Evolutionary conservation across 2,329 filamentous ascomycete species (phyloP), one percentile per base, ranked within the genome.

Genomic region (Colletotrichum liaoningense): DNA sequence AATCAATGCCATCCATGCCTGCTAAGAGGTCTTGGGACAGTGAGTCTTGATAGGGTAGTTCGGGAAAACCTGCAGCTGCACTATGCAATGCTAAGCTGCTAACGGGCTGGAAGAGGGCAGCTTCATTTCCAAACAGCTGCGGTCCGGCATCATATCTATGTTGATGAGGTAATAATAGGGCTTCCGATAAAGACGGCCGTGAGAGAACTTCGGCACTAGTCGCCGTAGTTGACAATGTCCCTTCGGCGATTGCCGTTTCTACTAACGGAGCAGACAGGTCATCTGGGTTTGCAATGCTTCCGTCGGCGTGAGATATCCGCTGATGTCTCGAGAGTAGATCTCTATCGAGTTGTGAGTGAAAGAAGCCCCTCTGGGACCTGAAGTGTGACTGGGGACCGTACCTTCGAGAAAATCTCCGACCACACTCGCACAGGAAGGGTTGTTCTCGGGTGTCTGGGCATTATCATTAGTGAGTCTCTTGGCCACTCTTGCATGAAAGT

Each of bases 401-500:
- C 80, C 78, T 77, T 66, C 80, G 77, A 5, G 80, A 77, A 56
- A 81, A 82, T 19, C 72, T 72, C 33, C 75, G 77, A 5, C 79
- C 80, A 67, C 80, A 82, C 19, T 77, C 73, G 62, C 80, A 82
- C 14, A 54, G 63, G 73, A 81, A 83, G 5, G 80, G 80, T 46
- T 77, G 79, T 62, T 83, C 81, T 22, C 77, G 76, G 7, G 80
- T 83, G 70, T 82, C 81, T 83, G 65, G 33, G 28, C 65, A 57
- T 67, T 19, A 60, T 26, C 59, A 49, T 26, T 64, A 19, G 30
- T 19, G 38, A 42, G 1, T 3, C 38, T 42, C 38, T 42, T 42
- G 38, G 38, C 16, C 16, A 42, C 38, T 11, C 33, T 35, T 35
- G 33, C 4, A 35, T 35, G 4, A 3, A 35, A 12, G 3, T 12